phyloP scores from a whole-genome alignment of 1,284 basidiomycete species.

The Cutaneotrichosporon sp. region DNA sequence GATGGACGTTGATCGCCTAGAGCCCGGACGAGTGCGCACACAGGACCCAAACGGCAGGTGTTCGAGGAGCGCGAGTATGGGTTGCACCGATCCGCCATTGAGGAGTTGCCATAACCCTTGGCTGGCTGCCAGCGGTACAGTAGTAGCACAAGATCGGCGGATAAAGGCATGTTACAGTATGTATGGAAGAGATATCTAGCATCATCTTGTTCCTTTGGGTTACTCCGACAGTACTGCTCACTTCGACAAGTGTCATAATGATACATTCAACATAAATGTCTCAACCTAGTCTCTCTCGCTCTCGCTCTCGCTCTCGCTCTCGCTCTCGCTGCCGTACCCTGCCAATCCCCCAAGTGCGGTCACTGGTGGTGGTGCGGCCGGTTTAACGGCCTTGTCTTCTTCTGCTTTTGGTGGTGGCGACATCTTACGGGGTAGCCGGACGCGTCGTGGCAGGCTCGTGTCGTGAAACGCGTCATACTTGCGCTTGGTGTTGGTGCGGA shows the following conservation, averaged over 20 bases:
- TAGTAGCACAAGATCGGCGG: no score
- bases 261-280: neutral
- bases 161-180: no score
- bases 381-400: neutral
- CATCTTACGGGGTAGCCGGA: slow-evolving; percentile 10
- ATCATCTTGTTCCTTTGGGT: neutral
- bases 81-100: no score
- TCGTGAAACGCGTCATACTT: slow-evolving; percentile 17
- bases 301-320: neutral
- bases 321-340: neutral
- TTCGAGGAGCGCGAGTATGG: no score
- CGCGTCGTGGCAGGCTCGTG: slow-evolving; percentile 1
- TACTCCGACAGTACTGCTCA: neutral
- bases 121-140: no score
- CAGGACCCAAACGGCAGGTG: no score
- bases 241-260: neutral
- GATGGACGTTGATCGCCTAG: no score
- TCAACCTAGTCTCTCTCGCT: neutral
- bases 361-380: neutral
- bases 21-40: no score
- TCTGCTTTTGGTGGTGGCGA: neutral
- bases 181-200: neutral
- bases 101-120: no score
- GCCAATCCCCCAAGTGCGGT: neutral
- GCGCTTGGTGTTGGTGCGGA: slow-evolving; percentile 16